Evolutionary conservation across 2,329 filamentous ascomycete species (phyloP), one percentile per base, ranked within the genome.

Genomic region (Cladosporium phlei): DNA sequence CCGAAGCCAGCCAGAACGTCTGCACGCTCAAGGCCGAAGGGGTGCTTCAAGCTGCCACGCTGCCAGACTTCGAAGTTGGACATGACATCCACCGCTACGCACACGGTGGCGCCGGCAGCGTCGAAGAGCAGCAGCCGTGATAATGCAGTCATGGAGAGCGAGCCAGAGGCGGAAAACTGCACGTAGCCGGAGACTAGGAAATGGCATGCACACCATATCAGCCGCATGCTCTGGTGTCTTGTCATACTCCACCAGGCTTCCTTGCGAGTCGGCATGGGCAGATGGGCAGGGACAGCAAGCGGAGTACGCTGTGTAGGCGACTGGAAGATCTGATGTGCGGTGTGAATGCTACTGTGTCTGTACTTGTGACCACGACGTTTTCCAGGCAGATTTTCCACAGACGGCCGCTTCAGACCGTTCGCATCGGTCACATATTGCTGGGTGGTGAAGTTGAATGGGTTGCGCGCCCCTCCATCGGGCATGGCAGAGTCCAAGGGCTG

Each of bases 21-120:
- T 49, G 87, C 86, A 45, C 93, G 81, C 69, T 96, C 88, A 19
- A 98, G 78, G 3, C 85, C 64, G 62, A 98, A 98, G 0, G 93
- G 93, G 67, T 98, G 89, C 19, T 90, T 83, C 57, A 98, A 86
- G 55, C 85, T 94, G 57, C 87, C 91, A 37, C 91, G 80, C 54
- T 88, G 88, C 93, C 93, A 98, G 30, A 97, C 90, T 64, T 98
- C 93, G 59, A 98, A 98, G 66, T 98, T 98, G 42, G 87, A 83
- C 38, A 96, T 79, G 1, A 97, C 87, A 62, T 98, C 93, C 37
- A 97, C 91, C 10, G 81, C 83, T 3, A 95, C 89, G 65, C 91
- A 97, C 4, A 97, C 80, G 38, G 90, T 83, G 4, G 93, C 93
- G 25, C 89, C 93, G 2, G 95, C 80, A 7, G 93, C 91, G 64